Percentiles rank a stretch among this genome's conserved stretches.
phyloP scores from a whole-genome alignment of 2,329 filamentous ascomycete genomes.

The Blastomyces parvus region DNA sequence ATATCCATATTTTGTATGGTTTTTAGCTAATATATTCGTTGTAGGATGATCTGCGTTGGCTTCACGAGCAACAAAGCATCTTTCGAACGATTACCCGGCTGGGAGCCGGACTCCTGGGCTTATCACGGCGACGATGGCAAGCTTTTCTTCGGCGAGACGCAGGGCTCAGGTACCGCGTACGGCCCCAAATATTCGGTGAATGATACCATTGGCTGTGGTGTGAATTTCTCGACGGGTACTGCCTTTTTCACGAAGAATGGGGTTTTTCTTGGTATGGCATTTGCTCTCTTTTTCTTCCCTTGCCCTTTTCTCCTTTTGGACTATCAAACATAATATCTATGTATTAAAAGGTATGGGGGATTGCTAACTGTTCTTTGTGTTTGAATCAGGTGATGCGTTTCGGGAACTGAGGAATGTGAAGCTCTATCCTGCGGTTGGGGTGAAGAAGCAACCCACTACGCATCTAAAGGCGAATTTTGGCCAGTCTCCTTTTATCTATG shows the following conservation, averaged over 20 bases:
- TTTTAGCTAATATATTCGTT: slow-evolving; percentile 16
- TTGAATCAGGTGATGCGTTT: slow-evolving; percentile 47
- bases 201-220: slow-evolving; percentile 55
- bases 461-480: slow-evolving; percentile 55
- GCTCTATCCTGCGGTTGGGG: slow-evolving; percentile 51
- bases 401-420: slow-evolving; percentile 36
- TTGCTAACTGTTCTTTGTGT: not conserved
- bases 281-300: not conserved
- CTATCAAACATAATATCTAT: not conserved
- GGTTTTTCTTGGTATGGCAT: slow-evolving; percentile 41
- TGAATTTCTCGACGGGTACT: slow-evolving; percentile 53
- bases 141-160: slow-evolving; percentile 50
- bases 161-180: slow-evolving; percentile 47
- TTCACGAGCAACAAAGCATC: slow-evolving; percentile 52
- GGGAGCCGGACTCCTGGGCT: slow-evolving; percentile 57
- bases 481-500: slow-evolving; percentile 70
- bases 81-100: slow-evolving; percentile 53
- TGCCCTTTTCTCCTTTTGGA: not conserved
- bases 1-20: not conserved
- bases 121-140: slow-evolving; percentile 60
- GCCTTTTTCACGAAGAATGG: slow-evolving; percentile 61
- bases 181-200: slow-evolving; percentile 50
- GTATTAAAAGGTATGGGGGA: not conserved
- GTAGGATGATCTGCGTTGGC: slow-evolving; percentile 44
- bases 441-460: slow-evolving; percentile 53